Conservation (phyloP, 768 basidiomycete genomes). For the Hericium erinaceus region DNA sequence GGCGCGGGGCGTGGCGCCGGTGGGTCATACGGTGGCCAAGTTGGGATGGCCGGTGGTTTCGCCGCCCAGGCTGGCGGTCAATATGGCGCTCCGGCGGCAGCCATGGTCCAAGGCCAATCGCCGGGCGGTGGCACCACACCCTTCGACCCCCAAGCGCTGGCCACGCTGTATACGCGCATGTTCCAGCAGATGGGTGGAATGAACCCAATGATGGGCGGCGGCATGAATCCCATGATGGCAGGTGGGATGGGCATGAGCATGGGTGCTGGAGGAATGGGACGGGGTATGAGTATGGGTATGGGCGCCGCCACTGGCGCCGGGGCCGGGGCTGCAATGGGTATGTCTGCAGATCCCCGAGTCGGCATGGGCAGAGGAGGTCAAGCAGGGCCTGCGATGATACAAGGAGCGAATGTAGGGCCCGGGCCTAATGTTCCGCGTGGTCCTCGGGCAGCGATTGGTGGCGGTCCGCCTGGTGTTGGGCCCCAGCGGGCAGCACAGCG, state of each 20-base stretch:
- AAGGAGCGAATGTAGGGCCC: constrained; percentile 4
- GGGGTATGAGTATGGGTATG: constrained; percentile 11
- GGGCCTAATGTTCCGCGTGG: constrained; percentile 18
- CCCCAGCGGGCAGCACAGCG: constrained; percentile 21
- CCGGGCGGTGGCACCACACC: constrained; percentile 27
- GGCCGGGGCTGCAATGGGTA: constrained; percentile 6
- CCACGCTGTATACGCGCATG: constrained; percentile 91
- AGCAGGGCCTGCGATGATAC: constrained; percentile 6
- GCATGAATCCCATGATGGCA: constrained; percentile 15
- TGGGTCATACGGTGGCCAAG: constrained; percentile 8
- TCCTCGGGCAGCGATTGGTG: constrained; percentile 16
- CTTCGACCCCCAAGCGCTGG: constrained; percentile 89
- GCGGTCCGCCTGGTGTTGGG: constrained; percentile 12
- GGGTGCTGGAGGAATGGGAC: constrained; percentile 19
- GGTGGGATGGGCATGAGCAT: constrained; percentile 16
- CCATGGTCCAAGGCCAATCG: neutral
- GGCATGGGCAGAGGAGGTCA: constrained; percentile 12
- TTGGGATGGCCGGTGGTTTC: neutral
- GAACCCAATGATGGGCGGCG: constrained; percentile 41
- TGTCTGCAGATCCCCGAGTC: constrained; percentile 13
- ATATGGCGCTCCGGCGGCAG: constrained; percentile 9
- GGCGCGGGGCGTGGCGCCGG: constrained; percentile 10
- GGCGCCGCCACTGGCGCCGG: constrained; percentile 8
- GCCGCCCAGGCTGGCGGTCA: neutral
- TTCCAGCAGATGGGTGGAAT: constrained; percentile 48